Base-by-base conservation (phyloP, 2,329 filamentous ascomycete genomes). In the Cordyceps javanica region DNA sequence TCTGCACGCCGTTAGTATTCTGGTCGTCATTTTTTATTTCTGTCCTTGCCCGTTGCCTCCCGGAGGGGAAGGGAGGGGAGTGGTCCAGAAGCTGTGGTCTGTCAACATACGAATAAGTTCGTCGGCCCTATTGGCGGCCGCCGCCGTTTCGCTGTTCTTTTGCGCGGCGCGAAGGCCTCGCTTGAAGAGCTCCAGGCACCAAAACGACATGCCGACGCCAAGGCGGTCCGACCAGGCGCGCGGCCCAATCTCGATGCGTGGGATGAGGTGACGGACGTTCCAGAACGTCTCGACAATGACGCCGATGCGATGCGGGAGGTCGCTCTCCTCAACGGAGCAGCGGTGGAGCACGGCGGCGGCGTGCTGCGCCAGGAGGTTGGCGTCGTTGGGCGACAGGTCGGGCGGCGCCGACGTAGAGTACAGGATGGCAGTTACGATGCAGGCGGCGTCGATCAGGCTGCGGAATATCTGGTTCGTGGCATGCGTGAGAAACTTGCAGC, bases 211-310 rank as follows among this genome's bases (percentile, higher is more conserved):
- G 51, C 77, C 76, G 3, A 77, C 78, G 16, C 75, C 73, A 5
- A 82, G 71, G 1, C 80, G 75, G 59, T 76, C 73, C 3, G 75
- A 73, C 66, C 69, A 72, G 36, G 76, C 75, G 13, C 69, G 67
- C 2, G 73, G 73, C 0, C 74, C 70, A 9, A 73, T 71, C 38
- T 76, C 75, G 26, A 72, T 67, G 25, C 67, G 66, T 28, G 73
- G 70, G 57, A 77, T 64, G 51, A 69, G 60, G 57, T 70, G 68
- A 25, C 72, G 69, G 46, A 74, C 67, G 30, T 68, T 71, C 77
- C 74, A 81, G 58, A 73, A 82, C 1, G 75, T 75, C 63, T 81
- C 78, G 45, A 82, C 69, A 59, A 82, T 74, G 57, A 73, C 70
- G 38, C 72, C 68, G 1, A 72, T 72, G 16, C 80, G 74, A 45